Percentiles rank a stretch among this genome's conserved stretches.
Evolutionary conservation across 2,329 filamentous ascomycete species (phyloP).

Genomic region (Colletotrichum falcatum): DNA sequence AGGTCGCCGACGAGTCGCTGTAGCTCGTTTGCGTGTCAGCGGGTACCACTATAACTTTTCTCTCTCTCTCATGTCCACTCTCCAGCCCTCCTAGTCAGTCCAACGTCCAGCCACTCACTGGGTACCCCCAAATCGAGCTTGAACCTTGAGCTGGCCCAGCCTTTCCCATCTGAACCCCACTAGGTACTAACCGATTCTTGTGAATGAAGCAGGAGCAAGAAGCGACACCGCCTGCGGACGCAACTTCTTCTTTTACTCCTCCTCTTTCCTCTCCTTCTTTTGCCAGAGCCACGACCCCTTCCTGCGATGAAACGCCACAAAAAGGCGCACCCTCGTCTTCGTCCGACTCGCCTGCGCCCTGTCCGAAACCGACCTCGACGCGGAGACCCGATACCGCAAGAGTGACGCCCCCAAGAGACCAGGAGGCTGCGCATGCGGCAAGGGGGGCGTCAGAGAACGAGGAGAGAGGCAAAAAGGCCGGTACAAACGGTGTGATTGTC

Average conservation of each 20-base stretch:
- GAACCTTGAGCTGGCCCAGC: too few species aligned
- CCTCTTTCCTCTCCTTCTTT: neutral
- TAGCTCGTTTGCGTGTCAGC: slow-evolving; percentile 23
- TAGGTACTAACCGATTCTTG: slow-evolving; percentile 37
- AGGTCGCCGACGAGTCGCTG: slow-evolving; percentile 8
- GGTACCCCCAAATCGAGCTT: slow-evolving; percentile 14
- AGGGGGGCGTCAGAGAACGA: neutral
- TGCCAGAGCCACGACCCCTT: neutral
- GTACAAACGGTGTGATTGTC: neutral
- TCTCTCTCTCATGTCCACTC: neutral
- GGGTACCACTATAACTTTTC: slow-evolving; percentile 15
- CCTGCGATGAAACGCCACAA: slow-evolving; percentile 35
- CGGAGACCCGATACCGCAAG: neutral
- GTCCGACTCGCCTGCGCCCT: slow-evolving; percentile 14
- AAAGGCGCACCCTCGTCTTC: slow-evolving; percentile 13
- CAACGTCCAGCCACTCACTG: neutral
- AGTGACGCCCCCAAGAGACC: slow-evolving; percentile 6
- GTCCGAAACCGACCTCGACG: neutral
- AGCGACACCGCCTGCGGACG: slow-evolving; percentile 26
- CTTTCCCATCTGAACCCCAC: slow-evolving; percentile 32
- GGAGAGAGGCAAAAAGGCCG: slow-evolving; percentile 9
- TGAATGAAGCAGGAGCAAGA: slow-evolving; percentile 33
- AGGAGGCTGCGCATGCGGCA: slow-evolving; percentile 24
- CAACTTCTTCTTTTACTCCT: slow-evolving; percentile 2
- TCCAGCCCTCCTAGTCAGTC: neutral